Base-by-base conservation (phyloP, 805 yeast genomes). In the Starmerella roubikii region DNA sequence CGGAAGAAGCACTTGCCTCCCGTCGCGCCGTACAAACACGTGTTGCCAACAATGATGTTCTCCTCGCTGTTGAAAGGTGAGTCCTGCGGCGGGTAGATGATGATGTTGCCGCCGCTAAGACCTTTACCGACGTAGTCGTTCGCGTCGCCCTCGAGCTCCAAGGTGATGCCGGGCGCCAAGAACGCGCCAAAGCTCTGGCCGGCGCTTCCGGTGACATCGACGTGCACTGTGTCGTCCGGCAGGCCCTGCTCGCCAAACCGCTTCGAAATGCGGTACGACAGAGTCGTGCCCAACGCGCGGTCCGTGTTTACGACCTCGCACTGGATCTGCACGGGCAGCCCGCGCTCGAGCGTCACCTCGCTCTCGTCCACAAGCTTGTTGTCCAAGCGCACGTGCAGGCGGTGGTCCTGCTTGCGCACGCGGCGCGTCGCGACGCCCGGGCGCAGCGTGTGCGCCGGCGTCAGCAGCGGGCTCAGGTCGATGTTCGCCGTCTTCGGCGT, bases 151-250 rank as follows among this genome's bases (percentile, higher is more conserved):
- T 84, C 94, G 49, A 88, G 69, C 60, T 83, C 93, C 55, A 88
- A 74, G 10, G 97, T 91, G 47, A 88, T 77, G 67, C 98, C 98
- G 5, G 93, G 78, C 35, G 97, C 93, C 53, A 91, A 70, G 69
- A 83, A 88, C 2, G 97, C 98, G 66, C 98, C 98, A 57, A 91
- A 88, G 3, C 96, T 85, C 66, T 88, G 98, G 55, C 98, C 98
- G 22, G 98, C 98, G 41, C 86, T 78, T 48, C 98, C 98, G 55
- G 68, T 70, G 41, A 82, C 73, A 57, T 86, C 80, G 31, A 86
- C 96, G 52, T 86, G 96, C 49, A 88, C 79, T 15, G 97, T 91
- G 61, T 91, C 96, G 54, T 83, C 88, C 17, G 98, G 98, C 54
- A 88, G 68, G 26, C 96, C 94, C 46, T 73, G 67, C 55, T 86